These are phyloP conservation scores for Eimeria acervulina DNA, from an alignment of 169 alveolate genomes.

Conservation along the genomic window DNA sequence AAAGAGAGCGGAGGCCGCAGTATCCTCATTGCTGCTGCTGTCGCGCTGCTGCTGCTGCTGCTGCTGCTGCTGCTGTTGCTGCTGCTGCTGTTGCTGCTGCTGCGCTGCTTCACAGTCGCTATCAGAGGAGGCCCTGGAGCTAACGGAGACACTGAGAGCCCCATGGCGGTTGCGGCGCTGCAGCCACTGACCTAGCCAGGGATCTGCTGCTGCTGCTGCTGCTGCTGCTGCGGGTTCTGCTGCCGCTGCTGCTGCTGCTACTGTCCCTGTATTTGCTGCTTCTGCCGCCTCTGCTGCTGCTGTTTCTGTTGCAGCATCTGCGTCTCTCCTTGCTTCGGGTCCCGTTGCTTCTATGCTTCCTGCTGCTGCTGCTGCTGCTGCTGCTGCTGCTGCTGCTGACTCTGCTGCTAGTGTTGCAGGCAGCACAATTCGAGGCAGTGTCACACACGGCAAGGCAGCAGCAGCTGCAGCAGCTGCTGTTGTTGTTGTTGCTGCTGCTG, in stretches of 20 bases:
- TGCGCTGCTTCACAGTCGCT: slow-evolving; percentile 1
- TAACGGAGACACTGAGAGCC: slow-evolving; percentile 27
- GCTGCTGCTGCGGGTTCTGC: background rate
- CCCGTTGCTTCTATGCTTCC: background rate
- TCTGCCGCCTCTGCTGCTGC: background rate
- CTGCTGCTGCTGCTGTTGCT: slow-evolving; percentile 2
- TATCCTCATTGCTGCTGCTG: background rate
- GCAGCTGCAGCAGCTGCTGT: background rate
- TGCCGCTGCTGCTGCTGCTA: slow-evolving; percentile 32
- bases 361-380: slow-evolving; percentile 3
- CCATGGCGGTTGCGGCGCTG: slow-evolving; percentile 39
- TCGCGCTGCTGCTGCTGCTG: slow-evolving; percentile 21
- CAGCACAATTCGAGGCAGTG: no score
- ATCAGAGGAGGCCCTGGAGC: slow-evolving; percentile 7
- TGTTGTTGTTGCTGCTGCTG: background rate
- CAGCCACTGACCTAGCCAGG: slow-evolving; percentile 8
- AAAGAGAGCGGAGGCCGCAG: background rate
- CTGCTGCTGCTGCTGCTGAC: background rate
- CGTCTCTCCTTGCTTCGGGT: background rate
- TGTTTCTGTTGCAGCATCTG: background rate
- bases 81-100: slow-evolving; percentile 39
- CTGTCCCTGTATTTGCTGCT: background rate
- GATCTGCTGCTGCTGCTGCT: slow-evolving; percentile 2
- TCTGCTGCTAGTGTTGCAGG: background rate
- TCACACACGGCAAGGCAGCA: no score